These are phyloP conservation scores for Teratosphaeria viscida DNA, from an alignment of 2,329 filamentous ascomycete species.

Conservation along the genomic window DNA sequence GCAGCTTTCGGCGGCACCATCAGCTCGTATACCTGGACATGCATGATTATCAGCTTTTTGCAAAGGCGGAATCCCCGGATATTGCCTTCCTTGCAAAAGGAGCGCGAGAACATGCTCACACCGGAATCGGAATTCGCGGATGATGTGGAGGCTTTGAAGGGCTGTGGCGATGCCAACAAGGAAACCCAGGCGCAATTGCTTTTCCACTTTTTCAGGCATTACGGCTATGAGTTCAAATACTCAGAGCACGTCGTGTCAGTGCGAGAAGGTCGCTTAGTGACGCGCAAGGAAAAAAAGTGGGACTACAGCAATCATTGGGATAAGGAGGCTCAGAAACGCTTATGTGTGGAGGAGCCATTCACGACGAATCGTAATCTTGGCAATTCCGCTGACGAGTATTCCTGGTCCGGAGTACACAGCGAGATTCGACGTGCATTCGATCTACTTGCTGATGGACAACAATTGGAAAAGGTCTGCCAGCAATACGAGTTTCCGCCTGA, in stretches of 20 bases:
- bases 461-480: slow-evolving; percentile 75
- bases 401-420: slow-evolving; percentile 80
- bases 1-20: slow-evolving; percentile 83
- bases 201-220: slow-evolving; percentile 92
- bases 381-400: slow-evolving; percentile 92
- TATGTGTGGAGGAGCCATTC: slow-evolving; percentile 96
- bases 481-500: slow-evolving; percentile 81
- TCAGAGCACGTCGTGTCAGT: slow-evolving; percentile 77
- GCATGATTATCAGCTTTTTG: slow-evolving; percentile 91
- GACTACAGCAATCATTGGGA: slow-evolving; percentile 44
- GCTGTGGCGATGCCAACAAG: slow-evolving; percentile 69
- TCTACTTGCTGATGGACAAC: slow-evolving; percentile 59
- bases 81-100: slow-evolving; percentile 73
- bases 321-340: slow-evolving; percentile 52
- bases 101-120: slow-evolving; percentile 50
- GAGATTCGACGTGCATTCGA: slow-evolving; percentile 86
- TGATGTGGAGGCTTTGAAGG: slow-evolving; percentile 60
- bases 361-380: slow-evolving; percentile 81
- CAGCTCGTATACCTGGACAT: slow-evolving; percentile 99
- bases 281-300: slow-evolving; percentile 84
- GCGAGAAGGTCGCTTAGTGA: slow-evolving; percentile 64
- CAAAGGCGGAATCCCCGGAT: slow-evolving; percentile 78
- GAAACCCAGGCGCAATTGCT: slow-evolving; percentile 76
- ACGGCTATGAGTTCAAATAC: slow-evolving; percentile 87
- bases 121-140: slow-evolving; percentile 72